A percentile compares a stretch with the other conserved stretches of the same genome.
phyloP scores from a whole-genome alignment of 306 rosid genomes.

The Rosa multiflora region DNA sequence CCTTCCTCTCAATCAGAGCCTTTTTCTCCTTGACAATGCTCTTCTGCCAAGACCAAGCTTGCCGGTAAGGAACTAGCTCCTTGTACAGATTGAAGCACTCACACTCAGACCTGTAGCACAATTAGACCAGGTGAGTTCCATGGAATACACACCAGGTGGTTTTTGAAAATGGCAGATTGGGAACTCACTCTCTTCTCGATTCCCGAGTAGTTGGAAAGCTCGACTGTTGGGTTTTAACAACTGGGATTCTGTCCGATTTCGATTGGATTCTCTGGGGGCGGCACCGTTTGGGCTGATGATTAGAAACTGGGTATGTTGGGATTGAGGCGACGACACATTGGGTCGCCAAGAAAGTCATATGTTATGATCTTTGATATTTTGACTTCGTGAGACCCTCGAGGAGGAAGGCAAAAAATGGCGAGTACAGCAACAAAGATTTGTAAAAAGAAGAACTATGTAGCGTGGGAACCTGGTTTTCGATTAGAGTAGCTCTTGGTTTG shows the following conservation, averaged over 20 bases:
- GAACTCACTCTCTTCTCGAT: conserved; percentile 17
- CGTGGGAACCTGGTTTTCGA: background rate
- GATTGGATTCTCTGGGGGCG: background rate
- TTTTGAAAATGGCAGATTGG: too few relatives aligned
- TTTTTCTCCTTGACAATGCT: conserved; percentile 37
- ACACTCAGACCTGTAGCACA: conserved; percentile 36
- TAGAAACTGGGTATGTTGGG: conserved; percentile 17
- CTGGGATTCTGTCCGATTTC: conserved; percentile 6
- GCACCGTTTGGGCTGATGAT: background rate
- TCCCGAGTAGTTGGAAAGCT: background rate
- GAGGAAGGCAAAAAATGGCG: too few relatives aligned
- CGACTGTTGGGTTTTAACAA: conserved; percentile 2
- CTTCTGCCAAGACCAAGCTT: conserved; percentile 59
- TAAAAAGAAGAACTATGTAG: background rate
- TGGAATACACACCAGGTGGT: too few relatives aligned
- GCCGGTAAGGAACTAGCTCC: conserved; percentile 51
- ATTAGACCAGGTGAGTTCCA: too few relatives aligned
- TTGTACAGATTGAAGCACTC: conserved; percentile 66
- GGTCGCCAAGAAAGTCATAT: conserved; percentile 30
- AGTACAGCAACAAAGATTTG: background rate
- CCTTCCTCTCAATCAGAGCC: conserved; percentile 28
- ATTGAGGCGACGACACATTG: conserved; percentile 16
- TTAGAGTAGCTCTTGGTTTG: background rate
- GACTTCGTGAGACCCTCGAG: background rate
- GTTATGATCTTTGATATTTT: background rate